Evolutionary conservation across 108 stramenopile genomes (phyloP).

Genomic region (Skeletonema costatum): DNA sequence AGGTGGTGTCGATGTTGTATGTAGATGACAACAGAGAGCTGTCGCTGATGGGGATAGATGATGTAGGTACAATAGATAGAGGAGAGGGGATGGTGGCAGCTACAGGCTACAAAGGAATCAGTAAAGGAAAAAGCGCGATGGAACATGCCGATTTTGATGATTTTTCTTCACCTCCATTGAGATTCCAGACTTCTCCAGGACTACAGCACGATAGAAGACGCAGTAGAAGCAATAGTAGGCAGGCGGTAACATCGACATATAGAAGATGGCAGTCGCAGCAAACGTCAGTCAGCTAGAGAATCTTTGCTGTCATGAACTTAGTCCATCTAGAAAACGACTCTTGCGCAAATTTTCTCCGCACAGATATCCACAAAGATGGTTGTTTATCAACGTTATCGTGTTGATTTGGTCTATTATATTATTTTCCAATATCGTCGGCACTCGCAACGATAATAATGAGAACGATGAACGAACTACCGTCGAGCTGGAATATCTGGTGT

Average conservation of each 20-base stretch:
- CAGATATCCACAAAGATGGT: slow-evolving; percentile 15
- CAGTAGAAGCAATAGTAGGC: not conserved
- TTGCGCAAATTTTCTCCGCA: slow-evolving; percentile 21
- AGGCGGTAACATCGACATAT: too few relatives aligned
- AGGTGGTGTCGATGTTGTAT: too few relatives aligned
- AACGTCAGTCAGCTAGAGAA: not conserved
- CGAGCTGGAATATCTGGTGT: slow-evolving; percentile 19
- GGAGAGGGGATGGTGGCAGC: too few relatives aligned
- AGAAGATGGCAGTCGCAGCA: not conserved
- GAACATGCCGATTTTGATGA: too few relatives aligned
- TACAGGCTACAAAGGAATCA: too few relatives aligned
- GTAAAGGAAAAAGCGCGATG: too few relatives aligned
- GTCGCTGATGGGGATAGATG: too few relatives aligned
- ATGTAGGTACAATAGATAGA: too few relatives aligned
- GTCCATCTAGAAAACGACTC: not conserved
- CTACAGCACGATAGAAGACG: too few relatives aligned
- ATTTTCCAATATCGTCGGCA: not conserved
- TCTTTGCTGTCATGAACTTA: not conserved
- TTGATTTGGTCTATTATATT: slow-evolving; percentile 13
- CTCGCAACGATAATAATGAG: slow-evolving; percentile 1
- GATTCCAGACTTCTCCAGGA: too few relatives aligned
- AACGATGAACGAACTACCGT: not conserved
- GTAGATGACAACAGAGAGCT: too few relatives aligned
- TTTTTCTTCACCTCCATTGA: too few relatives aligned
- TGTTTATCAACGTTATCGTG: slow-evolving; percentile 8